These are phyloP conservation scores for Phialemonium atrogriseum DNA, from an alignment of 2,329 filamentous ascomycete genomes.

Conservation along the genomic window DNA sequence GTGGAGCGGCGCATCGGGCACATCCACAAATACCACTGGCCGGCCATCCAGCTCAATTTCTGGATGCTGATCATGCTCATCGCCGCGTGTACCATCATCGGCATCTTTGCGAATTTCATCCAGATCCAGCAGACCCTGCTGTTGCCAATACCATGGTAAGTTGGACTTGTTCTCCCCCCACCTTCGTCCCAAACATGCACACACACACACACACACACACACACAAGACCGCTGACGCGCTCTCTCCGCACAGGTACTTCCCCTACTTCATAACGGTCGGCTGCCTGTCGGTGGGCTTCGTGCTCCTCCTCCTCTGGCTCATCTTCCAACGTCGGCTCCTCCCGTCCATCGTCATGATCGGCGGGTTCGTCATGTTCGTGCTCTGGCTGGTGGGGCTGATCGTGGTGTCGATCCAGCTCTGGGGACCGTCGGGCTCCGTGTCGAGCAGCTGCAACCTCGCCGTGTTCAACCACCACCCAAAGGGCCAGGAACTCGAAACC, in stretches of 20 bases:
- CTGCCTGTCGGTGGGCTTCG: conserved; percentile 55
- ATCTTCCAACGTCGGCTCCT: conserved; percentile 54
- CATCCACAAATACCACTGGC: conserved; percentile 59
- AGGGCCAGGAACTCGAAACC: conserved; percentile 43
- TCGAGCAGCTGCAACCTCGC: conserved; percentile 49
- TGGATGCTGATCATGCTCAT: conserved; percentile 61
- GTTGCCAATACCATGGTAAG: conserved; percentile 52
- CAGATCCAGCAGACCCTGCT: conserved; percentile 46
- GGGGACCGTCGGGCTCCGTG: conserved; percentile 51
- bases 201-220: no score
- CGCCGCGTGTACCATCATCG: conserved; percentile 49
- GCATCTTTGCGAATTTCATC: conserved; percentile 53
- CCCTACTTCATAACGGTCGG: conserved; percentile 55
- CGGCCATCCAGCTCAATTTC: conserved; percentile 56
- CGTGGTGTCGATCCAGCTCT: conserved; percentile 54
- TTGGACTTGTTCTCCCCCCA: no score
- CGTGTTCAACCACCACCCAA: conserved; percentile 43
- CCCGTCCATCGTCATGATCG: conserved; percentile 54
- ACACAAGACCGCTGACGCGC: no score
- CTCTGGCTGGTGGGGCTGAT: conserved; percentile 61
- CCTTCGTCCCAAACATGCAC: no score
- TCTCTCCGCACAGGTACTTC: conserved; percentile 46
- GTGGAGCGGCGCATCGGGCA: conserved; percentile 35
- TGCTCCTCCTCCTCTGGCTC: conserved; percentile 55
- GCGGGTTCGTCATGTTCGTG: conserved; percentile 57